Conservation (phyloP, 1,284 basidiomycete genomes). For the Quambalaria eucalypti region DNA sequence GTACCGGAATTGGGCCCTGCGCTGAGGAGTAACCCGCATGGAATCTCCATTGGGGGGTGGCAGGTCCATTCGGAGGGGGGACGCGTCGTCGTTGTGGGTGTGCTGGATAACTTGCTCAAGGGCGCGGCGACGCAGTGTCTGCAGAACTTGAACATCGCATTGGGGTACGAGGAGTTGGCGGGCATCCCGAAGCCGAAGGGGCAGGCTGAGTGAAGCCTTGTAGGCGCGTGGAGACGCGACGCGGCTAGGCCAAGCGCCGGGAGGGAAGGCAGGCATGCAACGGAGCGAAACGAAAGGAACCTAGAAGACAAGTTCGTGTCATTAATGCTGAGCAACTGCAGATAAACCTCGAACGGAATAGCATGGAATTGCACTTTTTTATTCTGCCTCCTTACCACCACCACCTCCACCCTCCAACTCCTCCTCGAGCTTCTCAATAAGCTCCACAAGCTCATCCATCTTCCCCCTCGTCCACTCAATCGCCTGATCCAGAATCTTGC, state of each 20-base stretch:
- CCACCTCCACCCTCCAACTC: background rate
- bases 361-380: background rate
- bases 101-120: constrained; percentile 85
- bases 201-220: no score
- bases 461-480: background rate
- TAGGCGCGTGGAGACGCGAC: no score
- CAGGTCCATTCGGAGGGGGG: constrained; percentile 83
- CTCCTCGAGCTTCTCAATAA: background rate
- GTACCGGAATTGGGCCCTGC: constrained; percentile 70
- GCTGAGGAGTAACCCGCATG: no score
- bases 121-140: constrained; percentile 96
- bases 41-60: constrained; percentile 82
- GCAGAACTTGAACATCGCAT: constrained; percentile 86
- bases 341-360: background rate
- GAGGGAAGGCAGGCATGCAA: background rate
- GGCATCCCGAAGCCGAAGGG: constrained; percentile 71
- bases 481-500: background rate
- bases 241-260: background rate
- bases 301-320: background rate
- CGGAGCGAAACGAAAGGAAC: no score
- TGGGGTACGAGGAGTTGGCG: constrained; percentile 82
- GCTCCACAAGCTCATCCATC: background rate
- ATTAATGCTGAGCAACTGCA: background rate
- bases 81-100: constrained; percentile 71
- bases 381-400: background rate